phyloP scores from a whole-genome alignment of 352 stramenopile genomes.

The Phytophthora pluvialis region DNA sequence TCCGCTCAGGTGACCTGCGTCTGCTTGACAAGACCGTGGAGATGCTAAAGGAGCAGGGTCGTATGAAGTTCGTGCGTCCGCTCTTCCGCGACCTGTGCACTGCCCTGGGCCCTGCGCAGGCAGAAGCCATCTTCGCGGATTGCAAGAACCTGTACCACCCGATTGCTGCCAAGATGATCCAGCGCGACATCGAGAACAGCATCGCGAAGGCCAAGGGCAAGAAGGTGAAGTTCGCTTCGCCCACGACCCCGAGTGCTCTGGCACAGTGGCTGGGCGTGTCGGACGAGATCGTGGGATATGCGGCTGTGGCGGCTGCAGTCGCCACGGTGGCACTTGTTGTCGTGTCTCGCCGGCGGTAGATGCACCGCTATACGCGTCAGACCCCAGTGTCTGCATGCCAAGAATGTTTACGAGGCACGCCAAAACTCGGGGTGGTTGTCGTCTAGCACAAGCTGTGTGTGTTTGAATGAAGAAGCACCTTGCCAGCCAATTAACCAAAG shows the following conservation, averaged over 20 bases:
- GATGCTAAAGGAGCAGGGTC: slow-evolving; percentile 72
- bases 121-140: slow-evolving; percentile 44
- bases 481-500: neutral
- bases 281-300: slow-evolving; percentile 31
- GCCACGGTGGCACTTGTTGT: slow-evolving; percentile 28
- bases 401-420: slow-evolving; percentile 6
- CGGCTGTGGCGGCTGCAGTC: slow-evolving; percentile 20
- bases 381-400: neutral
- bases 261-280: slow-evolving; percentile 42
- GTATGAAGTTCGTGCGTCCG: slow-evolving; percentile 80
- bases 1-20: slow-evolving; percentile 56
- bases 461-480: slow-evolving; percentile 10
- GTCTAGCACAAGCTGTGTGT: neutral
- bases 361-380: neutral
- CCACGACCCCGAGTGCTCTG: slow-evolving; percentile 32
- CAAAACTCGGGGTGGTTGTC: neutral
- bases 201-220: slow-evolving; percentile 40
- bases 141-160: slow-evolving; percentile 74
- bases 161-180: slow-evolving; percentile 78
- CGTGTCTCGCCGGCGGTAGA: slow-evolving; percentile 32
- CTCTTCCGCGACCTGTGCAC: slow-evolving; percentile 68
- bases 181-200: slow-evolving; percentile 56
- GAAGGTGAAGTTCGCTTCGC: slow-evolving; percentile 42
- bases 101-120: slow-evolving; percentile 37
- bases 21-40: slow-evolving; percentile 45